Base-by-base conservation (phyloP, 768 basidiomycete genomes). In the Collybia mongolica region DNA sequence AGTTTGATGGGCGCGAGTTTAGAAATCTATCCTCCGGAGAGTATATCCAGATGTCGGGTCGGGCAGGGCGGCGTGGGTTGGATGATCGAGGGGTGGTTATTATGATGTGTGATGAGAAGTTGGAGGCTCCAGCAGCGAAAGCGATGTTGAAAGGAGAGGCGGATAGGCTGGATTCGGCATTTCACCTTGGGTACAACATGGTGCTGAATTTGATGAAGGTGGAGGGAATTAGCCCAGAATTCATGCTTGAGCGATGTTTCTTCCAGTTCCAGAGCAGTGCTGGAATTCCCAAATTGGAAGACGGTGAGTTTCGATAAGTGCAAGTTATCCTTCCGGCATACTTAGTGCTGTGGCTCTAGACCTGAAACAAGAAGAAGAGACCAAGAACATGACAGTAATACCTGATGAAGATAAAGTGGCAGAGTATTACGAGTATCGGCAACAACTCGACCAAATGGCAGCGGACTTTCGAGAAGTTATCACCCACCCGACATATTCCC, bases 11-110 rank as follows among this genome's bases (percentile, higher is more conserved):
- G 0, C 83, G 82, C 39, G 93, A 95, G 60, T 97, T 97, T 73
- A 81, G 97, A 22, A 92, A 92, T 63, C 75, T 99, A 29, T 93
- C 93, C 0, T 90, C 87, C 0, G 90, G 97, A 50, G 97, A 99
- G 77, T 99, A 99, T 67, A 97, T 98, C 60, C 97, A 99, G 63
- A 99, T 99, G 97, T 95, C 94, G 0, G 97, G 97, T 49, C 90
- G 97, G 49, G 97, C 97, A 2, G 97, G 97, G 55, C 87, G 97
- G 60, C 84, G 97, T 70, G 97, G 97, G 38, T 72, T 98, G 52
- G 97, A 99, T 66, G 96, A 98, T 54, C 84, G 97, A n/a, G 97
- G 97, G 47, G 93, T 98, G 44, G 97, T 99, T 45, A 98, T 99
- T 60, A 90, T 99, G 93, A 98, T 99, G 97, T 90, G 90, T 65